Evolutionary conservation across 148 eudicot species (phyloP).

Genomic region (Dianthus caryophyllus): DNA sequence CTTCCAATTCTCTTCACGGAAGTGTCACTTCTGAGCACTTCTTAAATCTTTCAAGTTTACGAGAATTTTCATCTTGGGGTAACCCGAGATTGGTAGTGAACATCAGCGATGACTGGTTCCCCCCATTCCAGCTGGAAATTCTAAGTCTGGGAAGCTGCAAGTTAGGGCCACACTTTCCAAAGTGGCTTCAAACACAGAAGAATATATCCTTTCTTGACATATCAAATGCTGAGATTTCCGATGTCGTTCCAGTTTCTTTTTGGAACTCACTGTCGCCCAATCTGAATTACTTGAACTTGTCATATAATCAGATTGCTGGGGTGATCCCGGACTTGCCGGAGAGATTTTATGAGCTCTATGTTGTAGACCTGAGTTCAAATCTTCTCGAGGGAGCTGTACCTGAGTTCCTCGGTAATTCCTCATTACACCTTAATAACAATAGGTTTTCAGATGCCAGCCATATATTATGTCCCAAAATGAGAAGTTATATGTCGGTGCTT

Average conservation of each 20-base stretch:
- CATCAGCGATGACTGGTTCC: background rate
- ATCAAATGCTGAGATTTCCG: background rate
- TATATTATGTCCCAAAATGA: conserved; percentile 16
- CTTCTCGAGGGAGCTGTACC: conserved; percentile 20
- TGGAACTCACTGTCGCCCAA: conserved; percentile 8
- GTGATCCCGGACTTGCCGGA: background rate
- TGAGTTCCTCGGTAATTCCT: background rate
- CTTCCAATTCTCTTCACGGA: background rate
- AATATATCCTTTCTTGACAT: background rate
- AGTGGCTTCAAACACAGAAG: conserved; percentile 4
- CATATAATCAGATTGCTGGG: conserved; percentile 7
- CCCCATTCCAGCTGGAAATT: background rate
- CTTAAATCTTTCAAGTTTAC: background rate
- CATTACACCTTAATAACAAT: conserved; percentile 20
- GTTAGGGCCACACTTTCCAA: conserved; percentile 6
- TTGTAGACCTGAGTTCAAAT: conserved; percentile 22
- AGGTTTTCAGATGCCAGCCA: conserved; percentile 8
- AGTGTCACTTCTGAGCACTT: background rate
- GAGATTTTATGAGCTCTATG: background rate
- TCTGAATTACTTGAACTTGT: background rate
- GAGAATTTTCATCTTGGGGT: background rate
- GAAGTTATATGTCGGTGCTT: background rate
- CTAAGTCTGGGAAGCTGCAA: conserved; percentile 3
- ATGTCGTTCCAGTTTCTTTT: conserved; percentile 2
- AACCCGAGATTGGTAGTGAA: background rate